These are phyloP conservation scores for Withania somnifera DNA, from an alignment of 305 asterid genomes.

Conservation along the genomic window DNA sequence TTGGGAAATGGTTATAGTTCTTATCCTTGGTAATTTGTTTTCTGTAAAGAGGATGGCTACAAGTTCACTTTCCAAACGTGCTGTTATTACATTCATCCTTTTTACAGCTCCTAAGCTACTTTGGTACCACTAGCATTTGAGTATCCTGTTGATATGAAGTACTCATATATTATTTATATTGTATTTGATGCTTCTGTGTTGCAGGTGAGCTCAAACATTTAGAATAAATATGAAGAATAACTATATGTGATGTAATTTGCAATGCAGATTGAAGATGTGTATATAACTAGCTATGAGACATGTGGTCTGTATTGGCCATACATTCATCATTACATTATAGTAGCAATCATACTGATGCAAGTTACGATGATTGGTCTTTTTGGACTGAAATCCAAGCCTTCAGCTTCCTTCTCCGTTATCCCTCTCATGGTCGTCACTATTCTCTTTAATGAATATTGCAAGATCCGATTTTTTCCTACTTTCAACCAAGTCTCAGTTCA, in stretches of 20 bases:
- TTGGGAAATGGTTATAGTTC: background rate
- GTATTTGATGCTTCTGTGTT: background rate
- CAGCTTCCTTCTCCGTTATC: slow-evolving; percentile 61
- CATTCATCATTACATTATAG: slow-evolving; percentile 70
- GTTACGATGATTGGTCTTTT: slow-evolving; percentile 82
- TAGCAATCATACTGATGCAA: slow-evolving; percentile 71
- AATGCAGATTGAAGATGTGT: slow-evolving; percentile 76
- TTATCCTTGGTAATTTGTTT: background rate
- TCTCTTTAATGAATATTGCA: slow-evolving; percentile 81
- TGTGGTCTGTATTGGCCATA: slow-evolving; percentile 90
- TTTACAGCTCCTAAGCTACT: background rate
- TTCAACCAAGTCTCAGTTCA: slow-evolving; percentile 57
- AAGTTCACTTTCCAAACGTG: background rate
- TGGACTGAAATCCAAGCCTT: slow-evolving; percentile 83
- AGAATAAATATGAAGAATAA: background rate
- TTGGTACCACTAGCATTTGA: background rate
- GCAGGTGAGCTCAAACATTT: background rate
- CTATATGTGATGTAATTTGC: background rate
- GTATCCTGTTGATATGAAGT: background rate
- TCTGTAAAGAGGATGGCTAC: background rate
- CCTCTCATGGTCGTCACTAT: slow-evolving; percentile 68
- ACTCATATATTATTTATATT: background rate
- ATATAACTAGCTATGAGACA: slow-evolving; percentile 74
- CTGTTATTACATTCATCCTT: too few relatives aligned
- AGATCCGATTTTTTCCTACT: slow-evolving; percentile 73